phyloP scores from a whole-genome alignment of 2,329 filamentous ascomycete species.

The Monosporascus sp. region DNA sequence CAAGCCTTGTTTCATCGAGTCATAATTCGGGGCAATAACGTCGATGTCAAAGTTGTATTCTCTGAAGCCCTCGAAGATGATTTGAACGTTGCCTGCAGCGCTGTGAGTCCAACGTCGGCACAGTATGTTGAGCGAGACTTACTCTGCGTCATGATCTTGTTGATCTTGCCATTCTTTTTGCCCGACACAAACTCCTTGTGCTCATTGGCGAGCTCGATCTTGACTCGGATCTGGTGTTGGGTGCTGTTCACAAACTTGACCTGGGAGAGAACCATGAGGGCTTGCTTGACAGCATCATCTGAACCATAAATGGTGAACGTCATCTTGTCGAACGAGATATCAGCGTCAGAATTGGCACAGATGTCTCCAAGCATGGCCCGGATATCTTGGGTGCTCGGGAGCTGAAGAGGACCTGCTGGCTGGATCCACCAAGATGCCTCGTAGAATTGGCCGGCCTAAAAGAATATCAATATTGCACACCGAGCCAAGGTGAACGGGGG shows the following conservation, averaged over 20 bases:
- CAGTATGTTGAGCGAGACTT: constrained; percentile 21
- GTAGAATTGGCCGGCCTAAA: constrained; percentile 90
- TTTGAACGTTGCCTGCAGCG: constrained; percentile 77
- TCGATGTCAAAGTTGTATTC: constrained; percentile 99
- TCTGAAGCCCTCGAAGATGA: constrained; percentile 98
- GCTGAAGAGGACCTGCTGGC: constrained; percentile 60
- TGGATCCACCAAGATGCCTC: constrained; percentile 94
- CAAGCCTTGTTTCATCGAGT: constrained; percentile 88
- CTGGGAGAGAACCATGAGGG: constrained; percentile 89
- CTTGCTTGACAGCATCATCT: constrained; percentile 91
- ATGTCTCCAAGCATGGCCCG: constrained; percentile 92
- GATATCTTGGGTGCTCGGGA: constrained; percentile 66
- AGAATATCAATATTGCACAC: constrained; percentile 19
- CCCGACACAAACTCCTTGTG: constrained; percentile 99
- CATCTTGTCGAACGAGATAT: constrained; percentile 90
- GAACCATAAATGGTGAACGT: constrained; percentile 93
- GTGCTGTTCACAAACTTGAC: constrained; percentile 83
- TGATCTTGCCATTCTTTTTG: constrained; percentile 99
- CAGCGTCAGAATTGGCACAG: constrained; percentile 91
- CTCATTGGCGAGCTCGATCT: constrained; percentile 97
- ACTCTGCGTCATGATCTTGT: constrained; percentile 99
- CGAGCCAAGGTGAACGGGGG: not conserved
- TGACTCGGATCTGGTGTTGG: constrained; percentile 91
- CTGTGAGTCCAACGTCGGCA: constrained; percentile 18
- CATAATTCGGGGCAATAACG: constrained; percentile 86